Percentiles rank a stretch among this genome's conserved stretches.
phyloP scores from a whole-genome alignment of 495 filamentous ascomycete genomes.

The Aspergillus sclerotioniger region DNA sequence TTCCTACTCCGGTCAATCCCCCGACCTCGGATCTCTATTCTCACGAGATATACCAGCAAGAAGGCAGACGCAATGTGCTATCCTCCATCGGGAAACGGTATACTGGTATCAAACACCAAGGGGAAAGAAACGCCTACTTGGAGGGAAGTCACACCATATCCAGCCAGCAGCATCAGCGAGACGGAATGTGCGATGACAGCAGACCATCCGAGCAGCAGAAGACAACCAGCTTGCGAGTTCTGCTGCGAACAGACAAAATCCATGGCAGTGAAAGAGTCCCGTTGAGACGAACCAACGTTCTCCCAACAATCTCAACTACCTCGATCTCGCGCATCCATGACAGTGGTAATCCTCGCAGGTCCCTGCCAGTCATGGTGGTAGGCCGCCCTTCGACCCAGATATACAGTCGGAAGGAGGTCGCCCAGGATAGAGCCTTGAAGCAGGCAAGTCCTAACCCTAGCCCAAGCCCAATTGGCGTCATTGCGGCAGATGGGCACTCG shows the following conservation, averaged over 20 bases:
- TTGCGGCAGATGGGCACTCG: not conserved
- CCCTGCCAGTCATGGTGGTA: not conserved
- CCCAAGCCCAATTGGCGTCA: not conserved
- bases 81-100: constrained; percentile 13
- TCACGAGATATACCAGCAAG: constrained; percentile 16
- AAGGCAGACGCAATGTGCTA: constrained; percentile 17
- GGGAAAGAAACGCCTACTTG: not conserved
- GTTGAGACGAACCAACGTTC: not conserved
- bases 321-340: not conserved
- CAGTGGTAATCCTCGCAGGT: not conserved
- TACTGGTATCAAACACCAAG: not conserved
- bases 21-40: constrained; percentile 14
- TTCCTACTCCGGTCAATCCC: constrained; percentile 18
- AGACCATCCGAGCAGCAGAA: not conserved
- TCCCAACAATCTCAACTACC: not conserved
- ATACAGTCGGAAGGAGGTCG: not conserved
- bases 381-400: not conserved
- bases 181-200: not conserved
- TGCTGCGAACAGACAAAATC: not conserved
- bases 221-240: not conserved
- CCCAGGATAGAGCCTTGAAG: not conserved
- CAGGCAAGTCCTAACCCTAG: not conserved
- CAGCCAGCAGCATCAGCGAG: not conserved
- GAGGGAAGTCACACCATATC: not conserved
- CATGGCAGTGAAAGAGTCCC: not conserved